Evolutionary conservation across 495 filamentous ascomycete genomes (phyloP).

Genomic region (Articulospora tetracladia): DNA sequence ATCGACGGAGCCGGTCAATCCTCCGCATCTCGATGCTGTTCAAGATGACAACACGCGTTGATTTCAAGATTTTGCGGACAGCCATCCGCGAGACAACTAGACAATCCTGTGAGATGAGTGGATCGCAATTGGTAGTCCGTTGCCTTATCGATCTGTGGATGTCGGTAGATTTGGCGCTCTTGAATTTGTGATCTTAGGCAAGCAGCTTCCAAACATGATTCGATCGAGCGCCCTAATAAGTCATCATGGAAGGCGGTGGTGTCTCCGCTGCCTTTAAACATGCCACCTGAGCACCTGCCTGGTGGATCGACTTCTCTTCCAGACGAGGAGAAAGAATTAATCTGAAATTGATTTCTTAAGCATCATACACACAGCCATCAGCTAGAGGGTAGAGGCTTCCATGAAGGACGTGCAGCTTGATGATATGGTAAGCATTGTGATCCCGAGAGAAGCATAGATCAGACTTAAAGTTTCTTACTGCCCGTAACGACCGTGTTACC

Average conservation of each 20-base stretch:
- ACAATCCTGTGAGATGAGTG: background rate
- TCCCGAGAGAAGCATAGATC: background rate
- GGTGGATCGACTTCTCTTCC: background rate
- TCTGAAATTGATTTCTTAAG: too few relatives aligned
- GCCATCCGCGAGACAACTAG: background rate
- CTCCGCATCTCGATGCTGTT: slow-evolving; percentile 17
- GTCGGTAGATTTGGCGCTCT: background rate
- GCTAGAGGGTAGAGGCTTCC: too few relatives aligned
- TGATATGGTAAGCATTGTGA: background rate
- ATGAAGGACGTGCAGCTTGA: too few relatives aligned
- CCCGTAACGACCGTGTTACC: background rate
- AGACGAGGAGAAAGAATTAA: background rate
- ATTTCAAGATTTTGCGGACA: background rate
- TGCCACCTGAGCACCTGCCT: background rate
- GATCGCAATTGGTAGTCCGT: background rate
- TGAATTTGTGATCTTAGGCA: background rate
- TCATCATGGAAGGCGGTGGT: background rate
- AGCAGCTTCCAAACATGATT: background rate
- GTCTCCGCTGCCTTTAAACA: background rate
- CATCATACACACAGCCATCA: too few relatives aligned
- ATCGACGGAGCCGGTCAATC: slow-evolving; percentile 9
- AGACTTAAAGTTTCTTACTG: background rate
- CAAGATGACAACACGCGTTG: background rate
- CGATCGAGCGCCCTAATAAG: background rate
- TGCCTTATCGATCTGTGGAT: background rate